Conservation (phyloP, 208 protist species). For the Tritrichomonas foetus region DNA sequence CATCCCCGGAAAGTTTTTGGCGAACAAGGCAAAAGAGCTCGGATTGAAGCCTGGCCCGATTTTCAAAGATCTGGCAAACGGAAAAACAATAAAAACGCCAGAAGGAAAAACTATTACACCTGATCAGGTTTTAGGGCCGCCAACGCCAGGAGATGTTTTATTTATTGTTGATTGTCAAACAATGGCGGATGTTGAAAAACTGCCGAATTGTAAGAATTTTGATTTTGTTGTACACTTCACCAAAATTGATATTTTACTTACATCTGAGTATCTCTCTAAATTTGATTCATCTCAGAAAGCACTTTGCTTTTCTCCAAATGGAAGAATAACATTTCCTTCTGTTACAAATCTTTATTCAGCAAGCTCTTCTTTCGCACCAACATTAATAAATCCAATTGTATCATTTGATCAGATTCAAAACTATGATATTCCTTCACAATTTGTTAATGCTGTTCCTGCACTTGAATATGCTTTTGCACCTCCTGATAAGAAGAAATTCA, state of each 20-base stretch:
- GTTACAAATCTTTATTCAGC: not conserved
- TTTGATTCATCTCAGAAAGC: not conserved
- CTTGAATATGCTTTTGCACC: not conserved
- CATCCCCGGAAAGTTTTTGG: not conserved
- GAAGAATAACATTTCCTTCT: not conserved
- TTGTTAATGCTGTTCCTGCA: not conserved
- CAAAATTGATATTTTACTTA: not conserved
- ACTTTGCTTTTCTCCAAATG: not conserved
- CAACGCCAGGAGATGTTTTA: not conserved
- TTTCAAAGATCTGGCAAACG: not conserved
- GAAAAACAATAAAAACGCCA: not conserved
- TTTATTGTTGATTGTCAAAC: conserved; percentile 5
- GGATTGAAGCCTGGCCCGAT: not conserved
- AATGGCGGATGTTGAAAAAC: not conserved
- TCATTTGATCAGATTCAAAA: not conserved
- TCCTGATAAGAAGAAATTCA: not conserved
- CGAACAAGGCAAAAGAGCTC: not conserved
- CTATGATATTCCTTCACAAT: no score
- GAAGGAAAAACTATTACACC: not conserved
- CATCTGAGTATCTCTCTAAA: not conserved
- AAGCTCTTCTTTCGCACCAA: no score
- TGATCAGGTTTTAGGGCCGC: not conserved
- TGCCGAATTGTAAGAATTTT: not conserved
- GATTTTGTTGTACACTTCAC: not conserved
- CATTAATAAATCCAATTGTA: no score